Evolutionary conservation across 2,329 filamentous ascomycete species (phyloP), one percentile per base, ranked within the genome.

Genomic region (Calonectria henricotiae): DNA sequence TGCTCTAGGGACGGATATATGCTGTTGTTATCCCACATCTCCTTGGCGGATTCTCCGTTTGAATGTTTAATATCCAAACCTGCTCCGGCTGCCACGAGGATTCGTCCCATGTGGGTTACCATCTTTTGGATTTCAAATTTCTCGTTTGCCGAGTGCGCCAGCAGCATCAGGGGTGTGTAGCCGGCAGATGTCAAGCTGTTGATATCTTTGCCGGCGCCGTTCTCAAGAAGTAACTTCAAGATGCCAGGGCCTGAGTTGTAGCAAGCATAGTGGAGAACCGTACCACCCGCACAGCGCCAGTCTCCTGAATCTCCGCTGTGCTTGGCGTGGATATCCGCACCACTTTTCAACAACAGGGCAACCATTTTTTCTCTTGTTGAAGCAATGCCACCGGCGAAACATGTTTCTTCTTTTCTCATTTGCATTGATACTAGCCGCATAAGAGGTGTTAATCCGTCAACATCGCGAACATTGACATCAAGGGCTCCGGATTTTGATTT

Each of bases 181-280:
- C 67, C 55, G 3, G 30, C 54, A n/a, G 61, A 32, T 13, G 23
- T 62, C 17, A 58, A 25, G 11, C 12, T 30, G 39, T 69, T 43
- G n/a, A 69, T 12, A 6, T 67, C 63, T n/a, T 49, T 30, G 4
- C 23, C 5, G 25, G 63, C 67, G 12, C 55, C 47, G 13, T 49
- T 20, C 2, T 67, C 39, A n/a, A 67, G 63, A 8, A 69, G 39
- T 2, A 60, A 27, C 15, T 13, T 39, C 2, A 67, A 17, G 12
- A 62, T 30, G 11, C 12, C 5, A 3, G 46, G 20, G 46, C 65
- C 55, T 5, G 15, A 55, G 30, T 58, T 30, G 44, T 62, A 62
- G 23, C 67, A 69, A 4, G 67, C 46, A 37, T 62, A 69, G 23
- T 67, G 67, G 17, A 51, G 58, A 4, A 46, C 44, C 12, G 46